phyloP scores from a whole-genome alignment of 192 early-diverging fungal species.

The Linnemannia zychae region DNA sequence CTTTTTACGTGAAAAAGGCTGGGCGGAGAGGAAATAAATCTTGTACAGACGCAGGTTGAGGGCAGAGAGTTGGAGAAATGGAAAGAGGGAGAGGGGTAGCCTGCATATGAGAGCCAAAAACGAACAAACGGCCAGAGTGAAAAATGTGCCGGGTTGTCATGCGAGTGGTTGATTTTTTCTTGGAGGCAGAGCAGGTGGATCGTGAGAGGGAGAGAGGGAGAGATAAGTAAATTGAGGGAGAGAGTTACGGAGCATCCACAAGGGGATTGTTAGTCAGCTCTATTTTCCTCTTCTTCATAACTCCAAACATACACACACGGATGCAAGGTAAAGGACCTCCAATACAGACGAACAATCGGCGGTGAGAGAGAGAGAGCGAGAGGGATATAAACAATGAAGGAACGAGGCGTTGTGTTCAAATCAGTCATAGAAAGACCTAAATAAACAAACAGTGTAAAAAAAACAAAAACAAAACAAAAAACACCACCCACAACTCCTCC shows the following conservation, averaged over 20 bases:
- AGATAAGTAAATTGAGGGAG: background rate
- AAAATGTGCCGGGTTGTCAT: background rate
- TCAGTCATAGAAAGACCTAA: background rate
- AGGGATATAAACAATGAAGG: background rate
- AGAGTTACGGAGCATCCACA: background rate
- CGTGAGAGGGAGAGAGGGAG: background rate
- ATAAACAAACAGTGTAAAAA: slow-evolving; percentile 1
- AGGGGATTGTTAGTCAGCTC: background rate
- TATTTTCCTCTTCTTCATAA: background rate
- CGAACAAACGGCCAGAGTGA: background rate
- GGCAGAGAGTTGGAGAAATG: too few species aligned
- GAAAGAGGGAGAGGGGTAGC: background rate
- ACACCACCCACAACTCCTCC: background rate
- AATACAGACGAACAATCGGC: too few species aligned
- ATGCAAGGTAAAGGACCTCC: background rate
- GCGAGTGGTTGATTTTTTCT: background rate
- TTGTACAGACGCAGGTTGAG: background rate
- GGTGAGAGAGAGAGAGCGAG: too few species aligned
- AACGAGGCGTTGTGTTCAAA: background rate
- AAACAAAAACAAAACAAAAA: background rate
- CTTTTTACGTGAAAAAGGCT: background rate
- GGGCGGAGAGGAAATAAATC: background rate
- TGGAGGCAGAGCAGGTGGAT: background rate
- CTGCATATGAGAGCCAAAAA: background rate
- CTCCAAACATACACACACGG: too few species aligned